Conservation (phyloP, 2,329 filamentous ascomycete species). For the Fusarium marasasianum region DNA sequence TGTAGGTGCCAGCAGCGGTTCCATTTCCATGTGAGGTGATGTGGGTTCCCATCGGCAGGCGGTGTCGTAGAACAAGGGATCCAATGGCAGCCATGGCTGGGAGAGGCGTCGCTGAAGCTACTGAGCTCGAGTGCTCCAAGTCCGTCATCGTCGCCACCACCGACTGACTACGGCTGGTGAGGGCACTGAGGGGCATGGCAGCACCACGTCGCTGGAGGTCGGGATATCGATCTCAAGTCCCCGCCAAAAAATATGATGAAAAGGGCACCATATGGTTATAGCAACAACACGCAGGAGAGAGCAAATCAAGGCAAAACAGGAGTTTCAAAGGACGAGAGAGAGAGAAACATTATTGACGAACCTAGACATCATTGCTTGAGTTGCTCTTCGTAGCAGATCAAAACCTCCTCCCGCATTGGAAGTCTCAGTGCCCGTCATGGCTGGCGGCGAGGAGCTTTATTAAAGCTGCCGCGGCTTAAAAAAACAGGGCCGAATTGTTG, state of each 20-base stretch:
- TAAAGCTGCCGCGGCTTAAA: constrained; percentile 38
- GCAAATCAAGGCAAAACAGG: neutral
- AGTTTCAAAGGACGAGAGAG: constrained; percentile 35
- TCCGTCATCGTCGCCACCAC: constrained; percentile 29
- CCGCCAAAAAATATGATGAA: neutral
- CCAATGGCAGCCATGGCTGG: constrained; percentile 36
- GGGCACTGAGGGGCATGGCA: constrained; percentile 25
- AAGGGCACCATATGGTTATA: constrained; percentile 24
- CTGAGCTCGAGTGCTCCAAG: constrained; percentile 29
- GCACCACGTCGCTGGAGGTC: constrained; percentile 16
- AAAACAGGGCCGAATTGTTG: constrained; percentile 32
- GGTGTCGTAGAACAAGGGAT: constrained; percentile 33
- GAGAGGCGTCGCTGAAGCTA: constrained; percentile 32
- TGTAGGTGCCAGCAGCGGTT: constrained; percentile 26
- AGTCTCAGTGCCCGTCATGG: constrained; percentile 62
- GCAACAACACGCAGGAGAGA: constrained; percentile 7
- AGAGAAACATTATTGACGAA: constrained; percentile 52
- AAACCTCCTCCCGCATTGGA: constrained; percentile 58
- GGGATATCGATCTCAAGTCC: constrained; percentile 9
- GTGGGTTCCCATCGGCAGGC: constrained; percentile 35
- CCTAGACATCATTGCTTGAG: constrained; percentile 72
- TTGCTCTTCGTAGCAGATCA: constrained; percentile 68
- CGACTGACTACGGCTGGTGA: constrained; percentile 16
- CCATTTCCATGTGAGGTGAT: constrained; percentile 30
- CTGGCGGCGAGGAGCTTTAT: constrained; percentile 46